Evolutionary conservation across 768 basidiomycete genomes (phyloP).

Genomic region (Butyriboletus loyo): DNA sequence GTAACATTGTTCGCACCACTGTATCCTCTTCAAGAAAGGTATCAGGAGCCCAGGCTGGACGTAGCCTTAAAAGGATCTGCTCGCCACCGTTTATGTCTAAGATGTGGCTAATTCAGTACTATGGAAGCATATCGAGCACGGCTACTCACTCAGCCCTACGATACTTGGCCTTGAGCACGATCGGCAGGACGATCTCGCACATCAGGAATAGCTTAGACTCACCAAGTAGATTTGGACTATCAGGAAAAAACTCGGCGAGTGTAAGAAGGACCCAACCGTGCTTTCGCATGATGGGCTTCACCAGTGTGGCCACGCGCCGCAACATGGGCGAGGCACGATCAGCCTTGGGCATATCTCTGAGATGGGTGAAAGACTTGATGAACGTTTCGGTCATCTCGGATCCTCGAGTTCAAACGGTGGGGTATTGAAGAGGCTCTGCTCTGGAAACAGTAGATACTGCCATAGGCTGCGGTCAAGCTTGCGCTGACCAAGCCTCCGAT

Average conservation of each 20-base stretch:
- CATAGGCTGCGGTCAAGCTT: background rate
- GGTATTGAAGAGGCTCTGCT: background rate
- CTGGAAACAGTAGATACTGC: background rate
- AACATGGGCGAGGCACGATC: constrained; percentile 68
- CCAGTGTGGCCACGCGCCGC: constrained; percentile 68
- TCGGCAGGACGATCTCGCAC: background rate
- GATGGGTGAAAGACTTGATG: constrained; percentile 66
- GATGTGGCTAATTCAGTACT: background rate
- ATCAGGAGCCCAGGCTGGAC: constrained; percentile 64
- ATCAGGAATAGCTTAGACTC: constrained; percentile 22
- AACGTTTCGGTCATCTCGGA: constrained; percentile 51
- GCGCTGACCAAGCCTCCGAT: constrained; percentile 13
- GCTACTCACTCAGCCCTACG: constrained; percentile 38
- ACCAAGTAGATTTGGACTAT: constrained; percentile 71
- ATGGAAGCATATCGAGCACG: background rate
- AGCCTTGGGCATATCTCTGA: constrained; percentile 64
- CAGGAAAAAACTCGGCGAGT: constrained; percentile 87
- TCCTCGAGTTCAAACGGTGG: background rate
- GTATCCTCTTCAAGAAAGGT: constrained; percentile 75
- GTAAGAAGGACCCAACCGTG: constrained; percentile 75
- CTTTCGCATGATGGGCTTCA: constrained; percentile 93
- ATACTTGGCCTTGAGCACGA: constrained; percentile 7
- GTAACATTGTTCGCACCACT: constrained; percentile 82
- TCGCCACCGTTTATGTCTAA: constrained; percentile 76
- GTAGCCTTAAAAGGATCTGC: constrained; percentile 79